A percentile compares a stretch with the other conserved stretches of the same genome.
phyloP scores from a whole-genome alignment of 257 asterid genomes.

The Prunella vulgaris region DNA sequence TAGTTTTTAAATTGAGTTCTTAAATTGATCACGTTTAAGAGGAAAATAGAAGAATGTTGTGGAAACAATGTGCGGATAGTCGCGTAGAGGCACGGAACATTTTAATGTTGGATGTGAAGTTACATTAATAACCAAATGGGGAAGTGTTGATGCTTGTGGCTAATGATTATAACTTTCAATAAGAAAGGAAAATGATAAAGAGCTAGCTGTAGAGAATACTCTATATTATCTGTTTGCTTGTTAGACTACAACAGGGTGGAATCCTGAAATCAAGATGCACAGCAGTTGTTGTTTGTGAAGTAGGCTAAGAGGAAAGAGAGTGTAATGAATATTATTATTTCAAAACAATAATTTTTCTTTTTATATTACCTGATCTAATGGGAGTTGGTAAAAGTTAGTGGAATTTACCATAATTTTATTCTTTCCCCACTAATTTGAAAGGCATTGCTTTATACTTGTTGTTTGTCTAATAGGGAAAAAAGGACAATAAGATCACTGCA shows the following conservation, averaged over 20 bases:
- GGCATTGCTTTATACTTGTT: neutral
- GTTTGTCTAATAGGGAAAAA: slow-evolving; percentile 40
- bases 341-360: neutral
- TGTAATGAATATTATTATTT: neutral
- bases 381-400: neutral
- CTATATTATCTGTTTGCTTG: neutral
- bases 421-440: neutral
- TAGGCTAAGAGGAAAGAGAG: neutral
- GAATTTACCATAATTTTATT: neutral
- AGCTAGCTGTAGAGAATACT: neutral
- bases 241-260: too few relatives aligned
- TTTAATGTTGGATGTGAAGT: too few relatives aligned
- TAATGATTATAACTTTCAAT: too few relatives aligned
- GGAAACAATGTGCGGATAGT: too few relatives aligned
- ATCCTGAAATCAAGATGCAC: neutral
- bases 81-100: too few relatives aligned
- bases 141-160: too few relatives aligned
- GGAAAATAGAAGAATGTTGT: too few relatives aligned
- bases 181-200: neutral
- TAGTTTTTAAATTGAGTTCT: too few relatives aligned
- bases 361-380: neutral
- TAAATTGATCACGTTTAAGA: too few relatives aligned
- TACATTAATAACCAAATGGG: too few relatives aligned
- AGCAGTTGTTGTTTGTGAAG: neutral
- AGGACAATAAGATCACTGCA: slow-evolving; percentile 63